These are phyloP conservation scores for Lecanicillium sp. DNA, from an alignment of 2,329 filamentous ascomycete genomes.

Conservation along the genomic window DNA sequence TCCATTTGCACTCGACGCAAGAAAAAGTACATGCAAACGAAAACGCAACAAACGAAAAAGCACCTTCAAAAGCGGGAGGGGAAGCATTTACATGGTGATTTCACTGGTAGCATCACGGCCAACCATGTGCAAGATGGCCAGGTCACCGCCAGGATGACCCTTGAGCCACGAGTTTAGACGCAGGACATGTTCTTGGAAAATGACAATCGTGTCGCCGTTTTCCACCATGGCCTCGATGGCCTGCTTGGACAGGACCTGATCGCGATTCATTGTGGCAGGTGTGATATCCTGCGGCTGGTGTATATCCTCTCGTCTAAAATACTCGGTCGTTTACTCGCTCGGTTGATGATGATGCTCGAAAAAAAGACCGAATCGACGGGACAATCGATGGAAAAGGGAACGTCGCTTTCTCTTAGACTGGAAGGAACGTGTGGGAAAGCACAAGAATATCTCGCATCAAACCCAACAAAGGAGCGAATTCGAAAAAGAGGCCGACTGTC, in stretches of 20 bases:
- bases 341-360: too few species aligned
- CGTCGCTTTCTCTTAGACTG: too few species aligned
- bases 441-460: too few species aligned
- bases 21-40: neutral
- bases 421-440: too few species aligned
- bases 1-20: too few species aligned
- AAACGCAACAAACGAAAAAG: neutral
- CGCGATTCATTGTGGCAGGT: slow-evolving; percentile 25
- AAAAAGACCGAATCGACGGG: too few species aligned
- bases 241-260: slow-evolving; percentile 33
- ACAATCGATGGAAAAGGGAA: too few species aligned
- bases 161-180: slow-evolving; percentile 50
- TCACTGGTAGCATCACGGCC: slow-evolving; percentile 51
- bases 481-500: slow-evolving; percentile 1
- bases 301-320: too few species aligned
- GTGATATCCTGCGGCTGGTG: neutral
- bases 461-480: too few species aligned
- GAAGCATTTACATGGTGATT: slow-evolving; percentile 41
- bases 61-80: neutral
- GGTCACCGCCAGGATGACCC: slow-evolving; percentile 48
- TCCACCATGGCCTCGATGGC: slow-evolving; percentile 44
- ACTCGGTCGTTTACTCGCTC: too few species aligned
- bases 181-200: slow-evolving; percentile 46
- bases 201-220: slow-evolving; percentile 45
- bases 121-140: slow-evolving; percentile 54